These are phyloP conservation scores for Purshia tridentata DNA, from an alignment of 306 rosid species.

Conservation along the genomic window DNA sequence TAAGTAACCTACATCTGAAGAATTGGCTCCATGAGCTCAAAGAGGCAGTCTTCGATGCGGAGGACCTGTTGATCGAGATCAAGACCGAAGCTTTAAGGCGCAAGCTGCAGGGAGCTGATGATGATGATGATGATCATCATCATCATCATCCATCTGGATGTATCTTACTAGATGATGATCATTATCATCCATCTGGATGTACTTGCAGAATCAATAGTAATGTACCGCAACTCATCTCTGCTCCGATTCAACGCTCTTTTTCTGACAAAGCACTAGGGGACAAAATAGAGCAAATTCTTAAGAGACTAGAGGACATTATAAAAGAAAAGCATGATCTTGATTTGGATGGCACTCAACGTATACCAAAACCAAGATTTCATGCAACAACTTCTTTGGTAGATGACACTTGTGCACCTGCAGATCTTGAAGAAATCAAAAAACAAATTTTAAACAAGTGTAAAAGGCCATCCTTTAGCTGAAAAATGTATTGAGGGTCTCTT, in stretches of 20 bases:
- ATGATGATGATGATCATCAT: too few relatives aligned
- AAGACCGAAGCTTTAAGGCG: too few relatives aligned
- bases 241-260: not conserved
- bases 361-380: not conserved
- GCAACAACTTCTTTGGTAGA: conserved; percentile 16
- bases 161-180: too few relatives aligned
- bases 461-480: conserved; percentile 5
- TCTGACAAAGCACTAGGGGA: not conserved
- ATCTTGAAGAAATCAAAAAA: conserved; percentile 2
- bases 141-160: too few relatives aligned
- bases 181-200: too few relatives aligned
- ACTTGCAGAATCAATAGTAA: too few relatives aligned
- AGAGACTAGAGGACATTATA: not conserved
- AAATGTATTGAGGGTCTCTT: not conserved
- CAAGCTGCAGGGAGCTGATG: too few relatives aligned
- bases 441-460: not conserved
- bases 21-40: too few relatives aligned
- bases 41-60: too few relatives aligned
- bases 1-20: too few relatives aligned
- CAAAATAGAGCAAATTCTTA: not conserved
- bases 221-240: too few relatives aligned
- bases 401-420: not conserved
- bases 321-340: conserved; percentile 1
- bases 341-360: not conserved
- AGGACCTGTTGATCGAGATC: too few relatives aligned